Conservation (phyloP, 2,329 filamentous ascomycete genomes). For the Xylariaceae sp. region DNA sequence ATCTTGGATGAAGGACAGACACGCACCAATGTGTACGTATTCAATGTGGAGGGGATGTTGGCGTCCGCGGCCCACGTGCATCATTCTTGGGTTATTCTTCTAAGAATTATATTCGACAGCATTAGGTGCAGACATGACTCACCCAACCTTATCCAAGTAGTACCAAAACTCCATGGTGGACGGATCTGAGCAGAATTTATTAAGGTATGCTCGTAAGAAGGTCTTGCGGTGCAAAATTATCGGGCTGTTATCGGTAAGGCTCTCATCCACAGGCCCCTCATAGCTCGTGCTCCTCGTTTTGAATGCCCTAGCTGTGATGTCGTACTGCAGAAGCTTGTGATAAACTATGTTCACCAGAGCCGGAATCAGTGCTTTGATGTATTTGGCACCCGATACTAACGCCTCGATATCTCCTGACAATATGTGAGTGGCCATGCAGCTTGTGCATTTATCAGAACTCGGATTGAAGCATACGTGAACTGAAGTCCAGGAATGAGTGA, state of each 20-base stretch:
- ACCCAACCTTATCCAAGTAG: constrained; percentile 83
- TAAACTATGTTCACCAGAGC: constrained; percentile 86
- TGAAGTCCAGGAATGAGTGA: constrained; percentile 78
- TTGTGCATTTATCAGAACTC: not conserved
- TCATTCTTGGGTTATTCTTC: constrained; percentile 57
- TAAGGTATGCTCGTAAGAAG: constrained; percentile 77
- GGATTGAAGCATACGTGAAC: constrained; percentile 58
- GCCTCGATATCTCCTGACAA: constrained; percentile 72
- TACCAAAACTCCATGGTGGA: constrained; percentile 81
- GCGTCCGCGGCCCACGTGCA: constrained; percentile 79
- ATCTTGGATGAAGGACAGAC: constrained; percentile 78
- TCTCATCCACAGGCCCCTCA: constrained; percentile 69
- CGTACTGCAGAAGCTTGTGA: constrained; percentile 78
- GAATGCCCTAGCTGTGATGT: constrained; percentile 82
- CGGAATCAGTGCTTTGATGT: constrained; percentile 82
- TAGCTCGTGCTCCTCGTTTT: constrained; percentile 67
- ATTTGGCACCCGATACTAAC: constrained; percentile 71
- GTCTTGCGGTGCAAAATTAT: constrained; percentile 80
- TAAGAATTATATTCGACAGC: not conserved
- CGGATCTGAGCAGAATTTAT: constrained; percentile 75
- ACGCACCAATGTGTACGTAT: constrained; percentile 77
- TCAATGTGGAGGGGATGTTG: constrained; percentile 77
- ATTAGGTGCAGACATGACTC: constrained; percentile 39
- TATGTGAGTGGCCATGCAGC: constrained; percentile 19
- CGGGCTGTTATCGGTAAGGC: constrained; percentile 70